Percentiles rank a stretch among this genome's conserved stretches.
Conservation (phyloP, 768 basidiomycete genomes). For the Cystobasidium tubakii region DNA sequence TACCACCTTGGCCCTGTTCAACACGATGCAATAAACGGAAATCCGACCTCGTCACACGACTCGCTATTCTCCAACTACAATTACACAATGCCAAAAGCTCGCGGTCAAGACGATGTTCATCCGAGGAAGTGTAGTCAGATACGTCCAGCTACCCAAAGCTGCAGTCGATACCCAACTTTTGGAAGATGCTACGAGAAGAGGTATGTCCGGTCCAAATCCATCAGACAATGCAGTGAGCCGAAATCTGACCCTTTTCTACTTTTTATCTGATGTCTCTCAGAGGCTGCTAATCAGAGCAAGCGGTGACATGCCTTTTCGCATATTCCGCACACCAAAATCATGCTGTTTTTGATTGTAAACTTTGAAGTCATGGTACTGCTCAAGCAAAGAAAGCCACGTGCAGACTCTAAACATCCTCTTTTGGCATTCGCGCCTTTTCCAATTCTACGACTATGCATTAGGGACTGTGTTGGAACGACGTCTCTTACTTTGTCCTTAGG, state of each 20-base stretch:
- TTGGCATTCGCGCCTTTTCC: no score
- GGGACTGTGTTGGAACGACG: no score
- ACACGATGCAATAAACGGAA: no score
- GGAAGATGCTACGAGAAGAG: slow-evolving; percentile 93
- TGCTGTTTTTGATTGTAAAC: no score
- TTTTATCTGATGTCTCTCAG: not conserved
- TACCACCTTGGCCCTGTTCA: no score
- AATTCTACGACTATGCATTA: no score
- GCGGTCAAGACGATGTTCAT: slow-evolving; percentile 99
- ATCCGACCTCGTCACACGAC: no score
- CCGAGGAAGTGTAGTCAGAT: slow-evolving; percentile 93
- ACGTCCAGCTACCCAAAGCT: slow-evolving; percentile 86
- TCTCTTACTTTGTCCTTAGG: no score
- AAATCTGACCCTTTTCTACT: not conserved
- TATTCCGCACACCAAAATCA: no score
- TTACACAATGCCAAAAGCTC: slow-evolving; percentile 60
- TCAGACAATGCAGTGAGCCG: not conserved
- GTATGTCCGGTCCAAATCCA: slow-evolving; percentile 52
- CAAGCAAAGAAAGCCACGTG: no score
- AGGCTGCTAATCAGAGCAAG: slow-evolving; percentile 25
- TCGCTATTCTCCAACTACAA: not conserved
- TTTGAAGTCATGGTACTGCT: no score
- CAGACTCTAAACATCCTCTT: no score
- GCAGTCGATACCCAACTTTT: slow-evolving; percentile 90
- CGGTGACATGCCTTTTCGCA: not conserved